Base-by-base conservation (phyloP, 371 early-diverging fungal species). In the Quaeritorhiza haematococci region DNA sequence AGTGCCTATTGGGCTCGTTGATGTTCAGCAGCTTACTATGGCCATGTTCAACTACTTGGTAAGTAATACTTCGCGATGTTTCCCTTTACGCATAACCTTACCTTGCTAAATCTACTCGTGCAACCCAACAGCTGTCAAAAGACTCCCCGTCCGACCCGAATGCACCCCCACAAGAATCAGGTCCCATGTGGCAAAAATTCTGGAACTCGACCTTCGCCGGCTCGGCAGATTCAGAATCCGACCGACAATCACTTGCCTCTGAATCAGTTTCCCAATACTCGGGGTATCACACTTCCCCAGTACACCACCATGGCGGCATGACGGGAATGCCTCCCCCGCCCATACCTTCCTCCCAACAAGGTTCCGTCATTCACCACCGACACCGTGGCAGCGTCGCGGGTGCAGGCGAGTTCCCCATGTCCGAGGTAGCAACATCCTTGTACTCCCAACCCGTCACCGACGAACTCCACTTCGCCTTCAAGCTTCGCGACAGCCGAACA, bases 21-120 rank as follows among this genome's bases (percentile, higher is more conserved):
- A 97, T 71, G 94, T 97, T 5, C 72, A 94, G 63, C 87, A 87
- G 53, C 72, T 97, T 53, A 94, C 95, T 21, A 68, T 72, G 50
- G 56, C 73, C 3, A 74, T 74, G 70, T 63, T 79, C 33, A 73
- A 62, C 27, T 73, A 79, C 55, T 32, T 76, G 58, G 67, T 72
- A 48, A 48, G 57, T 33, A 6, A 84, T 3, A 84, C 85, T 30
- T 67, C n/a, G n/a, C n/a, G n/a, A n/a, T n/a, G n/a, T n/a, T n/a
- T n/a, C n/a, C n/a, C n/a, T n/a, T n/a, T n/a, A n/a, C n/a, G n/a
- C n/a, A n/a, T n/a, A n/a, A n/a, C n/a, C 38, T 38, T 13, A 38
- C 10, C 13, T 38, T 38, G 38, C 38, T 10, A 38, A 10, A 38
- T 10, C 10, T 38, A 38, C 38, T 38, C n/a, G 10, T 13, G n/a